These are phyloP conservation scores for Picea abies DNA, from an alignment of 83 land plant genomes.

Conservation along the genomic window DNA sequence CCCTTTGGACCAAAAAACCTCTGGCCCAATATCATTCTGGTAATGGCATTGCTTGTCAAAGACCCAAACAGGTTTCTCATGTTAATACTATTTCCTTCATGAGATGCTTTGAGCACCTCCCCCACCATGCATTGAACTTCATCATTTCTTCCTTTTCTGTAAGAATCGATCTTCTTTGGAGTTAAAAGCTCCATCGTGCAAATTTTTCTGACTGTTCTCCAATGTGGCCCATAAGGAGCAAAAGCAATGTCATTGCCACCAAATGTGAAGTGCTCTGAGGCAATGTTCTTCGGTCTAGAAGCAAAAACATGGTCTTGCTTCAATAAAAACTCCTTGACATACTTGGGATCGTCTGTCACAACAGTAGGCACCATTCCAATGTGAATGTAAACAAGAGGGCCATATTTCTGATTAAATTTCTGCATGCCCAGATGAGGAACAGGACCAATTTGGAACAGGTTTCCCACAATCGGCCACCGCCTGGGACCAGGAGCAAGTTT, in stretches of 20 bases:
- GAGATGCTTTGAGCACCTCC: constrained; percentile 11
- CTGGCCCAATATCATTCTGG: constrained; percentile 33
- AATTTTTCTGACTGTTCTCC: constrained; percentile 16
- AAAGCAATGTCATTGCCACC: constrained; percentile 32
- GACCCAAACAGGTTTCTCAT: constrained; percentile 24
- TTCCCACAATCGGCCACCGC: constrained; percentile 27
- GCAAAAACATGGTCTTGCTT: constrained; percentile 25
- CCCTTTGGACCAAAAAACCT: constrained; percentile 31
- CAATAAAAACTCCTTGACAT: constrained; percentile 23
- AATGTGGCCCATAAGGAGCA: constrained; percentile 28
- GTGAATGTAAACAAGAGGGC: constrained; percentile 27
- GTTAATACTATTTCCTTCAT: constrained; percentile 1
- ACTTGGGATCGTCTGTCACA: constrained; percentile 25
- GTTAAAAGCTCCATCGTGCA: constrained; percentile 31
- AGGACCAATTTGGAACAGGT: constrained; percentile 23
- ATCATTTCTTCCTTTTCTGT: constrained; percentile 26
- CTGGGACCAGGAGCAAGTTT: constrained; percentile 25
- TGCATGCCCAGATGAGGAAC: constrained; percentile 22
- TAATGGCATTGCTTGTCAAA: constrained; percentile 29
- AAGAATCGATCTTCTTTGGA: constrained; percentile 23
- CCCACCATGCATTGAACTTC: constrained; percentile 23
- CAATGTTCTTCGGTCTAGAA: constrained; percentile 25
- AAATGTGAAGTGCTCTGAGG: constrained; percentile 27
- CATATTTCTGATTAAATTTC: constrained; percentile 19
- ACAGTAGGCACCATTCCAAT: constrained; percentile 26